A percentile compares a stretch with the other conserved stretches of the same genome.
Conservation (phyloP, 2,329 filamentous ascomycete genomes). For the Aspergillus neoniger region DNA sequence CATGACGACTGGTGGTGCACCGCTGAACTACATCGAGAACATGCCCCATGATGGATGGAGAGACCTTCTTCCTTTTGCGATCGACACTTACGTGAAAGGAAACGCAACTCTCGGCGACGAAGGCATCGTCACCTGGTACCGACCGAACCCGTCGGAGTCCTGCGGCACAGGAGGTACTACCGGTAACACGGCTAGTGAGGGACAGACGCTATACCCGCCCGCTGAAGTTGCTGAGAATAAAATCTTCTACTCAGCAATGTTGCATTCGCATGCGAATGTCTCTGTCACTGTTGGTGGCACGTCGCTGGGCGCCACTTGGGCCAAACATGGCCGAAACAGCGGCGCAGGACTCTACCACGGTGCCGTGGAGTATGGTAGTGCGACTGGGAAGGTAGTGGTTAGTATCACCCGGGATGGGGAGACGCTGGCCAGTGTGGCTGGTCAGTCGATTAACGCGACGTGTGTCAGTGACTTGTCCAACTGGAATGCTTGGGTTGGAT, state of each 20-base stretch:
- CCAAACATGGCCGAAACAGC: neutral
- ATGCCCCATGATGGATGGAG: conserved; percentile 6
- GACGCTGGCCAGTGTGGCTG: neutral
- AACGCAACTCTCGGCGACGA: neutral
- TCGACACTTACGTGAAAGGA: neutral
- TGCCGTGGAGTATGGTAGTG: neutral
- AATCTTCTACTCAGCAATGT: neutral
- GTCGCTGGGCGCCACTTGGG: neutral
- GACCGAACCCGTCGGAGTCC: neutral
- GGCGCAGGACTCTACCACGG: neutral
- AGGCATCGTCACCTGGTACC: neutral
- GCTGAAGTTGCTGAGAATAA: neutral
- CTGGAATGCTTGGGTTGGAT: neutral
- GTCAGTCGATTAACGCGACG: neutral
- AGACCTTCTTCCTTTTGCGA: neutral
- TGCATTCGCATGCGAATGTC: neutral
- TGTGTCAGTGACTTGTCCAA: neutral
- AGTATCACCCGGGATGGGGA: neutral
- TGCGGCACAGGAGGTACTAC: neutral
- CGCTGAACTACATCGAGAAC: neutral
- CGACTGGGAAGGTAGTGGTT: neutral
- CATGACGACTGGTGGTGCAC: neutral
- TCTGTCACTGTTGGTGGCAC: neutral
- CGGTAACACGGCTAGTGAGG: neutral
- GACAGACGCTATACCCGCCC: neutral